Conservation (phyloP, 1,284 basidiomycete species). For the Cronartium ribicola region DNA sequence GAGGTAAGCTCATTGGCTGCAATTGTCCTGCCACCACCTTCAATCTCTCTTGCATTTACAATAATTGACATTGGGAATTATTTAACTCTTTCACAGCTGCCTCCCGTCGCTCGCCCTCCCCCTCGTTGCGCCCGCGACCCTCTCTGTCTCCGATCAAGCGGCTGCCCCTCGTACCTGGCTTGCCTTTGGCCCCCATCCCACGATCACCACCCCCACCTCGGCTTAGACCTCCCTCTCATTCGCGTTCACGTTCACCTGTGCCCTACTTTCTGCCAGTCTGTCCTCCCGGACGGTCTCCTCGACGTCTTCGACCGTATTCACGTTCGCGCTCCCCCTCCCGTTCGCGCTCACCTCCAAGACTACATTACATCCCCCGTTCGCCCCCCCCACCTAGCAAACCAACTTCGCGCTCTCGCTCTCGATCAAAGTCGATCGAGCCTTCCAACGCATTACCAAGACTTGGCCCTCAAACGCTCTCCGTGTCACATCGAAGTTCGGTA, state of each 20-base stretch:
- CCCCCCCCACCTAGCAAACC: slow-evolving; percentile 5
- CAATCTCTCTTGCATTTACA: not conserved
- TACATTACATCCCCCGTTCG: slow-evolving; percentile 28
- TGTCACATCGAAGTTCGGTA: slow-evolving; percentile 5
- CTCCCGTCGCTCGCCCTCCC: slow-evolving; percentile 7
- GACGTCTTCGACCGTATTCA: slow-evolving; percentile 35
- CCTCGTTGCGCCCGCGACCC: slow-evolving; percentile 11
- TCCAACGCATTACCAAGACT: not conserved
- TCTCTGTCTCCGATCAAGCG: slow-evolving; percentile 16
- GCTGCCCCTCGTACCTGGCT: not conserved
- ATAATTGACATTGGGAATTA: not conserved
- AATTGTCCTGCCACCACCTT: not conserved
- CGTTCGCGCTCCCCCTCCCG: slow-evolving; percentile 33
- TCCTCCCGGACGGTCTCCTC: slow-evolving; percentile 31
- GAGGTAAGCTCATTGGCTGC: slow-evolving; percentile 10
- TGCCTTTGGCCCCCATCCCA: slow-evolving; percentile 13
- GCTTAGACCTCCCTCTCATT: not conserved
- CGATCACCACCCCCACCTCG: slow-evolving; percentile 26
- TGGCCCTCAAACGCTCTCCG: not conserved
- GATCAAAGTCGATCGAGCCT: not conserved
- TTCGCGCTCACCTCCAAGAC: slow-evolving; percentile 29
- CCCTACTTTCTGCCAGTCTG: slow-evolving; percentile 15
- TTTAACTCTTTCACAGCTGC: not conserved
- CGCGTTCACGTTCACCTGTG: slow-evolving; percentile 22
- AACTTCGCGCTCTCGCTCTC: slow-evolving; percentile 3